Evolutionary conservation across 805 yeast species (phyloP).

Genomic region (Naumovozyma baii): DNA sequence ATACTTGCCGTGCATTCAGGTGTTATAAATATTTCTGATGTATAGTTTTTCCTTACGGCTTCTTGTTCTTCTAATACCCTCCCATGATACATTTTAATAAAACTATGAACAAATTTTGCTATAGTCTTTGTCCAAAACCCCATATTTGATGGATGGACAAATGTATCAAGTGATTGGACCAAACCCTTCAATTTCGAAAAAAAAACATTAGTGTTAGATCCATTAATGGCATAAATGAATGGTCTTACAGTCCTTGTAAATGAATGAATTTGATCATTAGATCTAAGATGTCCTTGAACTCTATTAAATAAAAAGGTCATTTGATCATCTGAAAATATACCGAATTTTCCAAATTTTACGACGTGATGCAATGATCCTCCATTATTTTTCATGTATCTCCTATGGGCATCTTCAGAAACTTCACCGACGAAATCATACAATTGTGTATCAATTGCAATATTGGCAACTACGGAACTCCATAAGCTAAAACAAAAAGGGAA

Average conservation of each 20-base stretch:
- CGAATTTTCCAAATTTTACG: constrained; percentile 40
- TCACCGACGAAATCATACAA: constrained; percentile 57
- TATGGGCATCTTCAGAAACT: constrained; percentile 42
- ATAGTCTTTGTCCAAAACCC: constrained; percentile 80
- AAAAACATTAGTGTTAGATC: constrained; percentile 37
- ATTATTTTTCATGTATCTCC: constrained; percentile 16
- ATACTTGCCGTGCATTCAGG: constrained; percentile 28
- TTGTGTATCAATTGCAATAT: constrained; percentile 49
- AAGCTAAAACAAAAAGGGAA: constrained; percentile 60
- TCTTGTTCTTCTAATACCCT: constrained; percentile 44
- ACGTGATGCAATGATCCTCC: constrained; percentile 3
- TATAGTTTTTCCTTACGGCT: constrained; percentile 12
- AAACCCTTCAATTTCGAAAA: constrained; percentile 45
- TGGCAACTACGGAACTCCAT: constrained; percentile 50
- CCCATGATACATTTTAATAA: constrained; percentile 51
- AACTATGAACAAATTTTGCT: constrained; percentile 51
- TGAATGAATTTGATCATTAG: constrained; percentile 32
- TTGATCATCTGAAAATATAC: constrained; percentile 57
- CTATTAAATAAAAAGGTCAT: constrained; percentile 50
- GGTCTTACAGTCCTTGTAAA: constrained; percentile 40
- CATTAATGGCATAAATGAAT: constrained; percentile 49
- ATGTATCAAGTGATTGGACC: constrained; percentile 65
- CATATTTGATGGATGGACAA: constrained; percentile 84
- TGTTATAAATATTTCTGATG: constrained; percentile 21
- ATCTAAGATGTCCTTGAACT: constrained; percentile 34